phyloP scores from a whole-genome alignment of 345 rosid species.

The Eucalyptus microcorys region DNA sequence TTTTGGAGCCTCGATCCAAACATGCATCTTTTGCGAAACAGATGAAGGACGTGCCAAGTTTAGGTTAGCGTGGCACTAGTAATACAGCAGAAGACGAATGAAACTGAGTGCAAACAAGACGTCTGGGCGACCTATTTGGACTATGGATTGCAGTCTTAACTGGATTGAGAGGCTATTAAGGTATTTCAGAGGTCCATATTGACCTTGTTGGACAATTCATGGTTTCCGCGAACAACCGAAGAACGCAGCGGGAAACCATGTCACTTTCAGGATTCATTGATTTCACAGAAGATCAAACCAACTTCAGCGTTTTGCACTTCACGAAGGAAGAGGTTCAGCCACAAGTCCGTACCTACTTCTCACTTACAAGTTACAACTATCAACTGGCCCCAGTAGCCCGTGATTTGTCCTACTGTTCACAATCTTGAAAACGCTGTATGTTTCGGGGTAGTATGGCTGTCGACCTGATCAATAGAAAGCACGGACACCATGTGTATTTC shows the following conservation, averaged over 20 bases:
- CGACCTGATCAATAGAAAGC: background rate
- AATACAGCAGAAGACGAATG: background rate
- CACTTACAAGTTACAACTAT: background rate
- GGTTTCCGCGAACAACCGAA: background rate
- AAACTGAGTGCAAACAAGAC: background rate
- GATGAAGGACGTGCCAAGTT: background rate
- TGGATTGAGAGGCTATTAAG: background rate
- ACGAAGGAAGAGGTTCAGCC: background rate
- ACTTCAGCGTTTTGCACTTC: background rate
- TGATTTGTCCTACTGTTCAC: background rate
- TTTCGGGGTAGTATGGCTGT: background rate
- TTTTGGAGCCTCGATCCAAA: background rate
- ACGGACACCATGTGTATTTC: accelerated
- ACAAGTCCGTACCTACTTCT: background rate
- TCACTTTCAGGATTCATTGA: background rate
- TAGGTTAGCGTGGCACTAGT: background rate
- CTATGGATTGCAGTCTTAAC: background rate
- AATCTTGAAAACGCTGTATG: background rate
- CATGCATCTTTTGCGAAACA: background rate
- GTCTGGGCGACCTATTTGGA: background rate
- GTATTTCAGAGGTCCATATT: background rate
- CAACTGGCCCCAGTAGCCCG: background rate
- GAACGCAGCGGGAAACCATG: background rate
- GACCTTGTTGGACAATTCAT: background rate
- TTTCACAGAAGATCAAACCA: background rate